phyloP scores from a whole-genome alignment of 1,139 yeast species.

The Suhomyces kunorum region DNA sequence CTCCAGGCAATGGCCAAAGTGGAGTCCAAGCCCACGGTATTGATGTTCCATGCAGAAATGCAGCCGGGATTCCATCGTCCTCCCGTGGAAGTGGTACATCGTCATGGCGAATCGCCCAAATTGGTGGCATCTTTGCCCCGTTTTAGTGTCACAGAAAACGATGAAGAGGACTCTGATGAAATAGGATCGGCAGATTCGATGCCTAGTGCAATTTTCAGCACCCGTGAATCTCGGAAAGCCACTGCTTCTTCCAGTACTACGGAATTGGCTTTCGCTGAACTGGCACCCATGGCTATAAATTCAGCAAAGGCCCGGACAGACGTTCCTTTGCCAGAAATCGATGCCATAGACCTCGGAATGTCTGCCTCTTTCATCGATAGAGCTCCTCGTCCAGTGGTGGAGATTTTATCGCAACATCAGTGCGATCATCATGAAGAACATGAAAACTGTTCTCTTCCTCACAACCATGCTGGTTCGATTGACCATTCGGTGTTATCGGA shows the following conservation, averaged over 20 bases:
- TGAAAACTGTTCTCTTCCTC: slow-evolving; percentile 38
- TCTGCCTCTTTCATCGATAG: slow-evolving; percentile 46
- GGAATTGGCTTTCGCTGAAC: too few species aligned
- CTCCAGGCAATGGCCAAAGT: slow-evolving; percentile 64
- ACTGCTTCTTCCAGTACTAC: not conserved
- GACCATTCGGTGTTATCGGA: slow-evolving; percentile 44
- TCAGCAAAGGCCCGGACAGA: too few species aligned
- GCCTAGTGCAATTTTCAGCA: slow-evolving; percentile 1
- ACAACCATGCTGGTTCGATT: slow-evolving; percentile 42
- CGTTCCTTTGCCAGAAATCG: slow-evolving; percentile 25
- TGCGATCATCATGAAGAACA: slow-evolving; percentile 29
- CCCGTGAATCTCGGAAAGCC: not conserved
- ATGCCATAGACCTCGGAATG: slow-evolving; percentile 46
- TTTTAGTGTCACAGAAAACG: slow-evolving; percentile 4
- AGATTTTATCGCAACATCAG: slow-evolving; percentile 26
- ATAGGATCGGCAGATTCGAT: not conserved
- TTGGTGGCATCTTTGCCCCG: slow-evolving; percentile 3
- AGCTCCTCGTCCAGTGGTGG: slow-evolving; percentile 43
- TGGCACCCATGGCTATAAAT: too few species aligned
- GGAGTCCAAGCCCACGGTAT: slow-evolving; percentile 61
- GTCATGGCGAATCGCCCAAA: slow-evolving; percentile 3
- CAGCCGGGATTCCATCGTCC: slow-evolving; percentile 38
- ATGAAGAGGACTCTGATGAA: not conserved
- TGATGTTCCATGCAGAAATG: slow-evolving; percentile 95
- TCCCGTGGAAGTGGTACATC: slow-evolving; percentile 6